Evolutionary conservation across 108 stramenopile species (phyloP).

Genomic region (Skeletonema marinoi): DNA sequence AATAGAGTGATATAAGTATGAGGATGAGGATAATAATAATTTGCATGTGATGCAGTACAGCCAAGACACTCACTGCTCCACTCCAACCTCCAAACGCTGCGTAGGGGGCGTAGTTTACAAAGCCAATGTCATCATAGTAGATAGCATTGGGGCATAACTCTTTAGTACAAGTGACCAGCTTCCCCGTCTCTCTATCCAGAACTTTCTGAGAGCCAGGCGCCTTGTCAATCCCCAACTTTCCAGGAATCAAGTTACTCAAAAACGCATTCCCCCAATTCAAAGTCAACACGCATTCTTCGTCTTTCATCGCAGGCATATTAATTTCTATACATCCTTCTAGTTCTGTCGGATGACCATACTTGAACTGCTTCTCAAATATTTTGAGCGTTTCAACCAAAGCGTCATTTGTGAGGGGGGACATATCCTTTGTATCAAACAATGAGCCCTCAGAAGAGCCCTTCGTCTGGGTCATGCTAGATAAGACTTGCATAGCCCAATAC

Average conservation of each 20-base stretch:
- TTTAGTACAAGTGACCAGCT: conserved; percentile 38
- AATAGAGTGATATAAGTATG: neutral
- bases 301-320: conserved; percentile 13
- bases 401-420: conserved; percentile 33
- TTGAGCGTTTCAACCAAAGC: conserved; percentile 56
- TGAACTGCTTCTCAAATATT: conserved; percentile 28
- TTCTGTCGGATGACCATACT: conserved; percentile 22
- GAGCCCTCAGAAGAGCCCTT: conserved; percentile 42
- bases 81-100: conserved; percentile 56
- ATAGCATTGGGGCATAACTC: conserved; percentile 37
- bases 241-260: conserved; percentile 11
- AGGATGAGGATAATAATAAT: neutral
- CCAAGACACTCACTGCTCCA: conserved; percentile 21
- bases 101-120: conserved; percentile 56
- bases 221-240: conserved; percentile 28
- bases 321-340: neutral
- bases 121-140: conserved; percentile 44
- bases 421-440: conserved; percentile 44
- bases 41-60: neutral
- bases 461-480: conserved; percentile 53
- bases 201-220: conserved; percentile 35
- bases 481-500: conserved; percentile 44
- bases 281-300: conserved; percentile 51
- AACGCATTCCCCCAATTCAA: conserved; percentile 49
- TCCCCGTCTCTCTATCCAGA: conserved; percentile 24